phyloP scores from a whole-genome alignment of 495 filamentous ascomycete species.

The Pyrenula massariospora region DNA sequence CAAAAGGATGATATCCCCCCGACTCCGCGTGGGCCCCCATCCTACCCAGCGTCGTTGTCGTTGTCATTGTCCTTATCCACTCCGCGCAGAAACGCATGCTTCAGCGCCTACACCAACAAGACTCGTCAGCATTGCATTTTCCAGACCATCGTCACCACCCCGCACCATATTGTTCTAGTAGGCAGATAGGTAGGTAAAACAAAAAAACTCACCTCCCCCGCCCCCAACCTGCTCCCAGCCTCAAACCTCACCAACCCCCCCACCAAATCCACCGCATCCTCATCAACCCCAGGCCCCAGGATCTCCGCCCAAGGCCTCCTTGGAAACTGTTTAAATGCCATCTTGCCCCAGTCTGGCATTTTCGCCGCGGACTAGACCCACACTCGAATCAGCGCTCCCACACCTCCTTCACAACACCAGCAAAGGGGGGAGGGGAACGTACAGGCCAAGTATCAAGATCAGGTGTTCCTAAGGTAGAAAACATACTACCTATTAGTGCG shows the following conservation, averaged over 20 bases:
- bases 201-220: conserved; percentile 41
- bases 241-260: conserved; percentile 44
- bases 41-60: too few species aligned
- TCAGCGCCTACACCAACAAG: conserved; percentile 21
- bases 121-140: neutral
- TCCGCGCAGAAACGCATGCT: conserved; percentile 20
- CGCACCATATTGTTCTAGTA: conserved; percentile 10
- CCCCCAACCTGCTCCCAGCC: conserved; percentile 35
- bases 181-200: too few species aligned
- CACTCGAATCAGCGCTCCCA: conserved; percentile 4
- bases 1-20: too few species aligned
- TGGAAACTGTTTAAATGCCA: conserved; percentile 44
- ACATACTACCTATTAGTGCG: conserved; percentile 79
- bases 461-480: conserved; percentile 79
- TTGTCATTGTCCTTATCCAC: neutral
- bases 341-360: conserved; percentile 58
- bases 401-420: neutral
- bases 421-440: conserved; percentile 11
- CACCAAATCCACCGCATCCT: conserved; percentile 41
- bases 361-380: conserved; percentile 33
- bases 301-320: conserved; percentile 40
- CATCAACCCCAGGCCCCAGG: conserved; percentile 29
- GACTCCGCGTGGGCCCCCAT: too few species aligned
- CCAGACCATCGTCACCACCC: neutral
- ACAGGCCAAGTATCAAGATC: conserved; percentile 67